Conservation (phyloP, 345 rosid species). For the Gossypioides kirkii region DNA sequence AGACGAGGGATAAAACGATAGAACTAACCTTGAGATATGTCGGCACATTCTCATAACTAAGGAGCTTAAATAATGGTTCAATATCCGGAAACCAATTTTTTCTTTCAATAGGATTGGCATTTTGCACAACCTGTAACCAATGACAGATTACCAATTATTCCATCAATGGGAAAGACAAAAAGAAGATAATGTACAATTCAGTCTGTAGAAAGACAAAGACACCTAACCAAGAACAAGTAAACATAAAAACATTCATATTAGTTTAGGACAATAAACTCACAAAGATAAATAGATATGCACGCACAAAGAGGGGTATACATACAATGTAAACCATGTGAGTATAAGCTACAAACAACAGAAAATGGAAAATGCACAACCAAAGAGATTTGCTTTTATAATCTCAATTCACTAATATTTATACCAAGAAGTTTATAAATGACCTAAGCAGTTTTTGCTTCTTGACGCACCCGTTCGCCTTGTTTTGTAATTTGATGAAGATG, state of each 20-base stretch:
- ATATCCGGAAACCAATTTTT: conserved; percentile 89
- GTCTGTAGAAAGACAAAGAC: neutral
- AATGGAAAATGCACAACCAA: neutral
- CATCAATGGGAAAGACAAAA: neutral
- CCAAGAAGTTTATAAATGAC: neutral
- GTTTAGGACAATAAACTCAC: neutral
- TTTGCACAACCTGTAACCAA: conserved; percentile 61
- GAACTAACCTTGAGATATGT: conserved; percentile 74
- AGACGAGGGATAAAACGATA: neutral
- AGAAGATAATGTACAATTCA: neutral
- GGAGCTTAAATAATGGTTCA: conserved; percentile 94
- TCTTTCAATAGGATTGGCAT: conserved; percentile 76
- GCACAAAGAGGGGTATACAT: neutral
- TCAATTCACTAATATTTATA: neutral
- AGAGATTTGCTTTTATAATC: neutral
- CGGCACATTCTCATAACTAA: conserved; percentile 88
- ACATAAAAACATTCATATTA: neutral
- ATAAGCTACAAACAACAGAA: neutral
- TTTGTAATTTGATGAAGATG: neutral
- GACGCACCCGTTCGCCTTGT: neutral
- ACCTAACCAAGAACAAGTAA: neutral
- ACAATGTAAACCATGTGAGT: neutral
- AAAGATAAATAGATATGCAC: neutral
- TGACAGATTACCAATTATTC: conserved; percentile 8
- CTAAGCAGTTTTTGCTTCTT: neutral